Conservation (phyloP, 1,284 basidiomycete species). For the Pseudozyma pruni region DNA sequence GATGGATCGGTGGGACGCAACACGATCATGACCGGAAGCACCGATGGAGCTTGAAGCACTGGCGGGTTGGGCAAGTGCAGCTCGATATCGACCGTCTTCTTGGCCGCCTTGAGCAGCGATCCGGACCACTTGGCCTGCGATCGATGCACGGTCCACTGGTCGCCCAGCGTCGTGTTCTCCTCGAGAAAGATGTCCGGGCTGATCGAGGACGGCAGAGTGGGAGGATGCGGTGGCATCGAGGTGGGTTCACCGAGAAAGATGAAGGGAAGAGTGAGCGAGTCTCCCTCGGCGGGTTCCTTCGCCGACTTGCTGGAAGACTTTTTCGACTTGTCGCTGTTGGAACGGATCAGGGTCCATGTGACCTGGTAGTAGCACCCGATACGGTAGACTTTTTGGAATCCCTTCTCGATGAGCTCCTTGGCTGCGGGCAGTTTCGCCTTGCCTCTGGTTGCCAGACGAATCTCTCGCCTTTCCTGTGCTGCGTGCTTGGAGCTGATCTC, state of each 20-base stretch:
- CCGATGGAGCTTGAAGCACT: slow-evolving; percentile 54
- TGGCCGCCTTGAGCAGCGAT: slow-evolving; percentile 44
- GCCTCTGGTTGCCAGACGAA: slow-evolving; percentile 49
- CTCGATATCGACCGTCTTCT: slow-evolving; percentile 55
- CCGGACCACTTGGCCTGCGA: slow-evolving; percentile 58
- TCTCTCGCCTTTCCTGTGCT: slow-evolving; percentile 46
- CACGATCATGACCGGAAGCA: slow-evolving; percentile 57
- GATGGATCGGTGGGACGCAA: slow-evolving; percentile 55
- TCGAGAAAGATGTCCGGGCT: slow-evolving; percentile 46
- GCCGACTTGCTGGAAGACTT: slow-evolving; percentile 38
- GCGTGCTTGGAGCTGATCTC: slow-evolving; percentile 59
- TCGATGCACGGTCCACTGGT: slow-evolving; percentile 51
- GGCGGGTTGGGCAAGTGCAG: slow-evolving; percentile 46
- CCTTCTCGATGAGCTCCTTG: slow-evolving; percentile 52
- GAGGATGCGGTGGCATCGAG: slow-evolving; percentile 47
- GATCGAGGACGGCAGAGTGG: slow-evolving; percentile 44
- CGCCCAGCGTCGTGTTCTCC: slow-evolving; percentile 34
- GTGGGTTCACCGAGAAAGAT: slow-evolving; percentile 61
- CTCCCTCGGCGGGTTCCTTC: slow-evolving; percentile 35
- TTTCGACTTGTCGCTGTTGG: slow-evolving; percentile 26
- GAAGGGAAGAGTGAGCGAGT: slow-evolving; percentile 56
- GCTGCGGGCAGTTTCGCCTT: slow-evolving; percentile 41
- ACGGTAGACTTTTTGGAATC: slow-evolving; percentile 54
- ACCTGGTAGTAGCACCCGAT: slow-evolving; percentile 63
- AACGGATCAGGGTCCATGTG: slow-evolving; percentile 47